phyloP scores from a whole-genome alignment of 352 stramenopile genomes.

The Pythium chondricola region DNA sequence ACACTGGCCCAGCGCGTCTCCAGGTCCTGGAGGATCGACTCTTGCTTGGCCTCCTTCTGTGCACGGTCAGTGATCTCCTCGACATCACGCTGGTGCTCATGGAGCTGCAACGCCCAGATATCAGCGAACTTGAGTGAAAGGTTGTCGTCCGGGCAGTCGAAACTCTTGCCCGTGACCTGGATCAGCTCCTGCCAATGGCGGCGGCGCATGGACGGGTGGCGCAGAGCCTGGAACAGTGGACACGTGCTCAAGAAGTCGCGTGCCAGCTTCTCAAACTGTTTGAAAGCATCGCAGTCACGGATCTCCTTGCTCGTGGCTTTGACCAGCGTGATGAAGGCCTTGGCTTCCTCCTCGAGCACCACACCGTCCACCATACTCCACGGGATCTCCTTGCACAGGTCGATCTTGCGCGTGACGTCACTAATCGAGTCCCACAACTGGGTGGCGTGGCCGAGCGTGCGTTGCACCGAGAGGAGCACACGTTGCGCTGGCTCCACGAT shows the following conservation, averaged over 20 bases:
- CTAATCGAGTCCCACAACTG: slow-evolving; percentile 86
- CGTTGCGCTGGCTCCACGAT: slow-evolving; percentile 76
- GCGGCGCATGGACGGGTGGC: slow-evolving; percentile 64
- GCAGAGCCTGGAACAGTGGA: slow-evolving; percentile 72
- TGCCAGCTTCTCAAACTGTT: slow-evolving; percentile 72
- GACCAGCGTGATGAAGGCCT: slow-evolving; percentile 77
- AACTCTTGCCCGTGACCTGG: slow-evolving; percentile 41
- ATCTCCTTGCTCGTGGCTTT: slow-evolving; percentile 88
- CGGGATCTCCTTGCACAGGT: slow-evolving; percentile 80
- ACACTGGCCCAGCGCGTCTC: slow-evolving; percentile 69
- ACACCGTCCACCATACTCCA: slow-evolving; percentile 91
- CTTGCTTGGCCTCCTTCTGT: slow-evolving; percentile 89
- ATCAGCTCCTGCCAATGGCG: slow-evolving; percentile 74
- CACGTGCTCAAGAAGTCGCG: slow-evolving; percentile 76
- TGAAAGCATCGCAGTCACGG: slow-evolving; percentile 89
- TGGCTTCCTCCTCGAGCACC: slow-evolving; percentile 91
- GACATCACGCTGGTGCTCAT: slow-evolving; percentile 74
- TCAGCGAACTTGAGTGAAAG: slow-evolving; percentile 65
- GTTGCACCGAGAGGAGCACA: slow-evolving; percentile 71
- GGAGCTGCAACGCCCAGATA: slow-evolving; percentile 78
- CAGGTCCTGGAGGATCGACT: slow-evolving; percentile 74
- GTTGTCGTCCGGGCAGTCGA: slow-evolving; percentile 67
- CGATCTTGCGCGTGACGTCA: slow-evolving; percentile 86
- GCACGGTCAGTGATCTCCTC: slow-evolving; percentile 90
- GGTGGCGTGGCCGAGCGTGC: slow-evolving; percentile 64